phyloP scores from a whole-genome alignment of 1,284 basidiomycete species.

The Lignosus rhinocerotis region DNA sequence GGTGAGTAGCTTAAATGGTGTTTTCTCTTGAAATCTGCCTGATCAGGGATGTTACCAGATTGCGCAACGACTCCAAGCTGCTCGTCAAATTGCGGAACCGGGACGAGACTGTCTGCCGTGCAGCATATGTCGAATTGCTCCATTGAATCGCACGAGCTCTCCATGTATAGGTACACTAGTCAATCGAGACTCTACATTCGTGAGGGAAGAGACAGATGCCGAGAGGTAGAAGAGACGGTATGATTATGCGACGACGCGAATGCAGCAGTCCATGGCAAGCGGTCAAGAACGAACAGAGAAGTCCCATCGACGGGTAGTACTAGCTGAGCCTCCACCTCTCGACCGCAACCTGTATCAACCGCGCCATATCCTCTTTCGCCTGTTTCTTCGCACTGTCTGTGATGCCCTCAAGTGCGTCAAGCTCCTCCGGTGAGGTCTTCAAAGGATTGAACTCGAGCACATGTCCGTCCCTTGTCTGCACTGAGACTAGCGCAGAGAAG shows the following conservation, averaged over 20 bases:
- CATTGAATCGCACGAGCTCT: constrained; percentile 2
- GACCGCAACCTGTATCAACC: constrained; percentile 66
- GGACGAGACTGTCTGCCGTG: constrained; percentile 40
- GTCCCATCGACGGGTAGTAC: background rate
- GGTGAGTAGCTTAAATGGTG: constrained; percentile 37
- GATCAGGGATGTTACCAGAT: constrained; percentile 13
- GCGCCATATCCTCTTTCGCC: constrained; percentile 70
- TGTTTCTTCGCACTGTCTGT: constrained; percentile 79
- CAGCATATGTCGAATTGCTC: constrained; percentile 32
- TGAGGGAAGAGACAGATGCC: background rate
- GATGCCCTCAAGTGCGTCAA: constrained; percentile 75
- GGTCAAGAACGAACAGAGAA: background rate
- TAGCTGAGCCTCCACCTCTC: constrained; percentile 67
- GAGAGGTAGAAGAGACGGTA: background rate
- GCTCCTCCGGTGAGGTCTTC: constrained; percentile 62
- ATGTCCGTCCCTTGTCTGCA: constrained; percentile 74
- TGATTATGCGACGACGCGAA: constrained; percentile 1
- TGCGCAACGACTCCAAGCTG: constrained; percentile 24
- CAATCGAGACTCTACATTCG: background rate
- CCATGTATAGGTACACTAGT: constrained; percentile 4
- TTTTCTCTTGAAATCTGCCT: background rate
- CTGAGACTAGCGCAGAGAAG: constrained; percentile 47
- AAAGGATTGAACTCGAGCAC: constrained; percentile 79
- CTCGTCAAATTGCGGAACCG: constrained; percentile 46
- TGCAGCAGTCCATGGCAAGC: background rate